These are phyloP conservation scores for Micractinium conductrix DNA, from an alignment of 139 green algal genomes.

Conservation along the genomic window DNA sequence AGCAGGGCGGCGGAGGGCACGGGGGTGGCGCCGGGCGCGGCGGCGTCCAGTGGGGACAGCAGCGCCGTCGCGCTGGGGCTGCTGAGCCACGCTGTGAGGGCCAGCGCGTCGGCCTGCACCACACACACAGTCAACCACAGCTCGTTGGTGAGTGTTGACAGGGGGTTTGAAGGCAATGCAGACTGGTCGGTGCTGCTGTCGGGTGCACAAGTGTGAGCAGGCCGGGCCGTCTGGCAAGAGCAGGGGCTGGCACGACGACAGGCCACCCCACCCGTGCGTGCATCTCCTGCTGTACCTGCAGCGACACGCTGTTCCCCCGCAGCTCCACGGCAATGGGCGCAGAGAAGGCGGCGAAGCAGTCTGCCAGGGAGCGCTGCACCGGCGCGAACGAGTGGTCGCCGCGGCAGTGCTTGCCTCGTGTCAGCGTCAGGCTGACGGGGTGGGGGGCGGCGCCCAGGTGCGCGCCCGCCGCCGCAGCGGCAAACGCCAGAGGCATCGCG, in stretches of 20 bases:
- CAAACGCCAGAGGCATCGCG: slow-evolving; percentile 12
- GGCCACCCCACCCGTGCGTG: too few relatives aligned
- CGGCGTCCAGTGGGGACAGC: slow-evolving; percentile 21
- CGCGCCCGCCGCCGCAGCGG: not conserved
- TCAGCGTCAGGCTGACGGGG: slow-evolving; percentile 16
- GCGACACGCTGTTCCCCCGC: not conserved
- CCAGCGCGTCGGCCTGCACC: slow-evolving; percentile 19
- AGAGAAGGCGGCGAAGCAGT: slow-evolving; percentile 23
- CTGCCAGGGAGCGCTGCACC: not conserved
- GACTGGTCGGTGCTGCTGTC: too few relatives aligned
- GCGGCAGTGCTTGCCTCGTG: slow-evolving; percentile 36
- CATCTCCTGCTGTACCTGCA: too few relatives aligned
- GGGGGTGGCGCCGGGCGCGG: not conserved
- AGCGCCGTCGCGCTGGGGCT: not conserved
- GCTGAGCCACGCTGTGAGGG: slow-evolving; percentile 35
- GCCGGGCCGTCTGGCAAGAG: too few relatives aligned
- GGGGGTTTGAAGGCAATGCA: too few relatives aligned
- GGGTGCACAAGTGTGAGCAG: too few relatives aligned
- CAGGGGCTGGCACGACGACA: too few relatives aligned
- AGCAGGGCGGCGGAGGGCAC: slow-evolving; percentile 28
- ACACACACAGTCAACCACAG: too few relatives aligned
- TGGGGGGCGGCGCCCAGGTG: not conserved
- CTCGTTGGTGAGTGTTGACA: too few relatives aligned
- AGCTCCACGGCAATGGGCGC: slow-evolving; percentile 14
- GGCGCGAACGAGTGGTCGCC: slow-evolving; percentile 22